Percentiles rank a stretch among this genome's conserved stretches.
phyloP scores from a whole-genome alignment of 2,329 filamentous ascomycete genomes.

The Colletotrichum coccodes region DNA sequence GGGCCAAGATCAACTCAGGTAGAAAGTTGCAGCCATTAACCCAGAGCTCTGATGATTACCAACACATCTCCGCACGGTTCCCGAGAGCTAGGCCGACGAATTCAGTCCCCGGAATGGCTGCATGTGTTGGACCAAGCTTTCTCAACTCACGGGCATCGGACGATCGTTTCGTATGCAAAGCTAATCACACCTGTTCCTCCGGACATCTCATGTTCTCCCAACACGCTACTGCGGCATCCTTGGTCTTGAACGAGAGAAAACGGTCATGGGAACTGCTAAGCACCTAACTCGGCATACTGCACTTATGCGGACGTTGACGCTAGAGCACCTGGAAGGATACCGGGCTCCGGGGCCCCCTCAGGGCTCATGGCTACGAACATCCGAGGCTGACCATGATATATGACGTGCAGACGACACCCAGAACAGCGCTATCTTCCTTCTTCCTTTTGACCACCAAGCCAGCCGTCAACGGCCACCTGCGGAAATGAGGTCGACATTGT shows the following conservation, averaged over 20 bases:
- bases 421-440: not conserved
- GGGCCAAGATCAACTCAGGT: not conserved
- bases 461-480: not conserved
- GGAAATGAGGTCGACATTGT: slow-evolving; percentile 36
- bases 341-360: not conserved
- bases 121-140: slow-evolving; percentile 4
- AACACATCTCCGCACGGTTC: slow-evolving; percentile 19
- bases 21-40: not conserved
- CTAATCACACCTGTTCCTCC: slow-evolving; percentile 24
- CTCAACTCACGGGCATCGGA: slow-evolving; percentile 11
- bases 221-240: not conserved
- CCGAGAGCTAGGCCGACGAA: not conserved
- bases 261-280: not conserved
- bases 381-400: not conserved
- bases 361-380: not conserved
- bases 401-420: not conserved
- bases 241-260: not conserved
- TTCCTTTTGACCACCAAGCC: not conserved
- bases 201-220: not conserved
- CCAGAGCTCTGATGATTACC: not conserved
- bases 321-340: not conserved
- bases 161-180: slow-evolving; percentile 31
- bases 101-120: not conserved
- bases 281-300: not conserved
- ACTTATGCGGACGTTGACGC: not conserved